phyloP scores from a whole-genome alignment of 345 rosid species.

The Reutealis trisperma region DNA sequence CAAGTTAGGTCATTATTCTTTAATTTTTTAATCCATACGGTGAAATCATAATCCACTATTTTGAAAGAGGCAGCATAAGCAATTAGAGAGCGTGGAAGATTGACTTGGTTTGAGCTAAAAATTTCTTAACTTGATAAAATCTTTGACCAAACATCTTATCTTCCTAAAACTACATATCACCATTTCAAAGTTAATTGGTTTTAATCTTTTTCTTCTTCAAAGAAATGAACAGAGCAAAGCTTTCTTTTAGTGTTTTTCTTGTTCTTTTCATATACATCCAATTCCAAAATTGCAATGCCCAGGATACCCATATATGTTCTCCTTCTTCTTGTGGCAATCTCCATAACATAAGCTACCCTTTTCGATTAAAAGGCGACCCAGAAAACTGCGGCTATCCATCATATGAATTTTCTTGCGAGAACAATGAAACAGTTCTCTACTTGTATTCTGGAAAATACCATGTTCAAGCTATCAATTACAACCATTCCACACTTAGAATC shows the following conservation, averaged over 20 bases:
- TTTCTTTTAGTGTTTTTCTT: not conserved
- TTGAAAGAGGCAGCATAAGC: too few relatives aligned
- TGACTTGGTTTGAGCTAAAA: too few relatives aligned
- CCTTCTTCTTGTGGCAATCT: constrained; percentile 34
- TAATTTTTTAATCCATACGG: too few relatives aligned
- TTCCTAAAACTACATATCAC: not conserved
- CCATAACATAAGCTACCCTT: constrained; percentile 28
- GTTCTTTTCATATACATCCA: not conserved
- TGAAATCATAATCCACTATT: too few relatives aligned
- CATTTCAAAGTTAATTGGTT: not conserved
- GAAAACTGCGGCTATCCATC: constrained; percentile 12
- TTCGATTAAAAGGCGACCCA: constrained; percentile 29
- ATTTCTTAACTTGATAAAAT: too few relatives aligned
- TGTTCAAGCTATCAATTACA: constrained; percentile 21
- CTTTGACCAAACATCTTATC: not conserved
- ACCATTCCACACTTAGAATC: constrained; percentile 14
- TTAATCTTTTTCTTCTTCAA: not conserved
- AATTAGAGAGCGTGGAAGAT: too few relatives aligned
- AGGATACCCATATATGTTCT: not conserved
- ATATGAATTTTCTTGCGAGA: constrained; percentile 25
- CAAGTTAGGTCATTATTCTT: too few relatives aligned
- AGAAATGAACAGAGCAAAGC: not conserved
- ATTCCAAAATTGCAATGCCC: not conserved
- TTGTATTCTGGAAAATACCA: constrained; percentile 15
- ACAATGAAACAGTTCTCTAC: constrained; percentile 20